Evolutionary conservation across 202 grass and related monocot species (phyloP).

Genomic region (Elaeis oleifera): DNA sequence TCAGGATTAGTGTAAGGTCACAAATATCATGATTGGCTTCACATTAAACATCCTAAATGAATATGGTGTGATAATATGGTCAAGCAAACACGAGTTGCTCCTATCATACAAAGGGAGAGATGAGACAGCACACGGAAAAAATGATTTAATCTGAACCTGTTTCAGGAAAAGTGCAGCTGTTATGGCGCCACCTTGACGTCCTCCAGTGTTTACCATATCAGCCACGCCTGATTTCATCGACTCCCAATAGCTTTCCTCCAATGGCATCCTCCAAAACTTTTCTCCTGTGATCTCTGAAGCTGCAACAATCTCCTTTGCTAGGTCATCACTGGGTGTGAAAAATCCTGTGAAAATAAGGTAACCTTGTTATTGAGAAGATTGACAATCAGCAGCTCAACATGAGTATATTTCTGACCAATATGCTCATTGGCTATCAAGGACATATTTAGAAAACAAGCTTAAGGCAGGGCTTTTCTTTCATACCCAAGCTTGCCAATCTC

Average conservation of each 20-base stretch:
- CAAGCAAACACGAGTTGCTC: no score
- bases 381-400: no score
- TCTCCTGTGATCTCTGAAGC: conserved; percentile 84
- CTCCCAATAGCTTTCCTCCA: conserved; percentile 97
- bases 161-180: conserved; percentile 88
- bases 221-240: conserved; percentile 86
- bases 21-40: no score
- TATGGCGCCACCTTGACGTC: conserved; percentile 80
- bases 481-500: no score
- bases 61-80: no score
- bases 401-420: no score
- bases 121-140: background rate
- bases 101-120: no score
- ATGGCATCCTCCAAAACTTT: conserved; percentile 89
- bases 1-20: no score
- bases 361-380: background rate
- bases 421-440: no score
- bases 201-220: conserved; percentile 94
- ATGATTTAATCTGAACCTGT: conserved; percentile 39
- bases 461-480: no score
- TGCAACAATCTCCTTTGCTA: conserved; percentile 65
- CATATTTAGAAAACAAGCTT: no score
- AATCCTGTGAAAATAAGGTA: conserved; percentile 36
- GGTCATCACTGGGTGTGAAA: conserved; percentile 85
- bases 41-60: no score